Conservation (phyloP, 2,329 filamentous ascomycete genomes). For the Salinomyces thailandicus region DNA sequence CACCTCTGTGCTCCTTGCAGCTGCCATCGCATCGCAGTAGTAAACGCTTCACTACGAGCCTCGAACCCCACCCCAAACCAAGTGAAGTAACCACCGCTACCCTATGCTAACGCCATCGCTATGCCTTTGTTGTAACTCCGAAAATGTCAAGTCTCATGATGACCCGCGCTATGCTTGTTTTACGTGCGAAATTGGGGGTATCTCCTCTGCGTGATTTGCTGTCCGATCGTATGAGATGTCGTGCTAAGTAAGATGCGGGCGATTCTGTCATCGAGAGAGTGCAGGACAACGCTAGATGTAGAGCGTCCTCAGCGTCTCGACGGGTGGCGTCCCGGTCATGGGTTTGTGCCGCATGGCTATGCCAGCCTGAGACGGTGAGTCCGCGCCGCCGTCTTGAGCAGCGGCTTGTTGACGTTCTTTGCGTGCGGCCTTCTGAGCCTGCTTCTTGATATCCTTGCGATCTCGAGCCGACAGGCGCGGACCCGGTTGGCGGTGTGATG, state of each 20-base stretch:
- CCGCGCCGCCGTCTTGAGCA: constrained; percentile 6
- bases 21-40: too few relatives aligned
- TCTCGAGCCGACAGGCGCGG: constrained; percentile 28
- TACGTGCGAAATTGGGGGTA: too few relatives aligned
- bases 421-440: constrained; percentile 32
- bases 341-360: constrained; percentile 23
- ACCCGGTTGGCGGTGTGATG: constrained; percentile 25
- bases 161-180: too few relatives aligned
- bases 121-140: too few relatives aligned
- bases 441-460: constrained; percentile 31
- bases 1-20: background rate
- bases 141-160: too few relatives aligned
- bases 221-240: too few relatives aligned
- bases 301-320: constrained; percentile 28
- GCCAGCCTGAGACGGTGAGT: constrained; percentile 16
- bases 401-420: constrained; percentile 28
- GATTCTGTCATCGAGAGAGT: too few relatives aligned
- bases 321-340: constrained; percentile 25
- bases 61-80: too few relatives aligned
- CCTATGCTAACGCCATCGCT: background rate
- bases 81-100: too few relatives aligned
- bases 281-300: too few relatives aligned
- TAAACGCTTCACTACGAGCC: background rate
- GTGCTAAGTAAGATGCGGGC: too few relatives aligned
- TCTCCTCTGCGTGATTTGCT: too few relatives aligned